Evolutionary conservation across 345 rosid species (phyloP).

Genomic region (Rhodamnia argentea): DNA sequence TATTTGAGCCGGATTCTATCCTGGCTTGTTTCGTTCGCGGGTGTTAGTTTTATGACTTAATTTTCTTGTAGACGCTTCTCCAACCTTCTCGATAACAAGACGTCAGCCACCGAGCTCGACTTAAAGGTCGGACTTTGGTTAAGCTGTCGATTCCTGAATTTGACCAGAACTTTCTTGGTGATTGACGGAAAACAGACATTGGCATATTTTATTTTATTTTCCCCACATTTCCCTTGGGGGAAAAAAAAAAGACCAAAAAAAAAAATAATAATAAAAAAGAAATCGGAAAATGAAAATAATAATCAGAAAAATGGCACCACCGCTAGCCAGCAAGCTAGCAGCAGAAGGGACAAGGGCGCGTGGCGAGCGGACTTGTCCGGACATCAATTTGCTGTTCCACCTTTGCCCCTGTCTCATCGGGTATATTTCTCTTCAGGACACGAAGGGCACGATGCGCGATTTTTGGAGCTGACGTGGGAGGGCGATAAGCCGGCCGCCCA

Average conservation of each 20-base stretch:
- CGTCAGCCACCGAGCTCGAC: background rate
- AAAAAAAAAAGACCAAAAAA: no score
- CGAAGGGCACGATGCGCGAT: background rate
- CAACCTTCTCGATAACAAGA: background rate
- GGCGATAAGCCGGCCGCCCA: background rate
- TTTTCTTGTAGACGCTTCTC: background rate
- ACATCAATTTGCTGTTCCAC: background rate
- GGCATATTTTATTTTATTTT: no score
- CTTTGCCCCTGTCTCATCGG: background rate
- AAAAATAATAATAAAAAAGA: no score
- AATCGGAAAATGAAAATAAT: background rate
- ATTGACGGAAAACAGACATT: background rate
- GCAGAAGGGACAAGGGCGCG: background rate
- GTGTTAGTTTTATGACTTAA: background rate
- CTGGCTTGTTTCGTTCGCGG: background rate
- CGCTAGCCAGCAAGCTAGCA: background rate
- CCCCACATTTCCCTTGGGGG: no score
- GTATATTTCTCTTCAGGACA: background rate
- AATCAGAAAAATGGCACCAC: background rate
- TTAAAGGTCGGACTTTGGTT: background rate
- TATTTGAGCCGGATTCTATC: accelerated
- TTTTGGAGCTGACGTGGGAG: background rate
- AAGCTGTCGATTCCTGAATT: background rate
- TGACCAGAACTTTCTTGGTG: background rate
- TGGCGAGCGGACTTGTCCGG: background rate